Evolutionary conservation across 1,284 basidiomycete species (phyloP).

Genomic region (Apiotrichum veenhuisii): DNA sequence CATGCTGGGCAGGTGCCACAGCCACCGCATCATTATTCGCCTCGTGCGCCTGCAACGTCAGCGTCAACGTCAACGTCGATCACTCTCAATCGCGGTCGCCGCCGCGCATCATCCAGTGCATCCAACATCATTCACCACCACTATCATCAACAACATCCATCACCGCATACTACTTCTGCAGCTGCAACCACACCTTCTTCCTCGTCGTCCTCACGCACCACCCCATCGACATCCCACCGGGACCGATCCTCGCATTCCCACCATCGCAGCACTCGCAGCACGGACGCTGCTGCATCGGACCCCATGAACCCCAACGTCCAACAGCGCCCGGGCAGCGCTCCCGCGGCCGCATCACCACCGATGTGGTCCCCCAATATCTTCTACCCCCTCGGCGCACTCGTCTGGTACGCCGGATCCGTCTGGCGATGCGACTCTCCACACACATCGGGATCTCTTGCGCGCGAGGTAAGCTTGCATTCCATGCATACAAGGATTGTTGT

Average conservation of each 20-base stretch:
- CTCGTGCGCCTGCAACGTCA: too few relatives aligned
- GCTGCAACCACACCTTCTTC: neutral
- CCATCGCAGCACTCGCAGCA: neutral
- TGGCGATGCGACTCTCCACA: conserved; percentile 40
- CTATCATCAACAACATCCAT: neutral
- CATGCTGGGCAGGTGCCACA: too few relatives aligned
- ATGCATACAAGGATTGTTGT: too few relatives aligned
- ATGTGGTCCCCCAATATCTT: conserved; percentile 23
- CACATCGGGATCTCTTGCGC: conserved; percentile 23
- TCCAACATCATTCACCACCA: neutral
- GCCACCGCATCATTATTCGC: neutral
- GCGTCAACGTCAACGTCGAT: too few relatives aligned
- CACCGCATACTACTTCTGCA: neutral
- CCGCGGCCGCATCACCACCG: conserved; percentile 1
- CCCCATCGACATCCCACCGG: too few relatives aligned
- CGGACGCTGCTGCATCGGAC: neutral
- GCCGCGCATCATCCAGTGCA: too few relatives aligned
- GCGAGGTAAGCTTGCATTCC: conserved; percentile 2
- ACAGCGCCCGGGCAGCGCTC: conserved; percentile 2
- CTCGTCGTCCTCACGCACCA: too few relatives aligned
- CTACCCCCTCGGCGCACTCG: conserved; percentile 31
- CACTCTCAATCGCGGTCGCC: too few relatives aligned
- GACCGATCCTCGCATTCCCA: too few relatives aligned
- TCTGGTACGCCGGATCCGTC: conserved; percentile 33
- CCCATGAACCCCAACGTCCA: conserved; percentile 4